Conservation (phyloP, 2,329 filamentous ascomycete species). For the Beauveria brongniartii region DNA sequence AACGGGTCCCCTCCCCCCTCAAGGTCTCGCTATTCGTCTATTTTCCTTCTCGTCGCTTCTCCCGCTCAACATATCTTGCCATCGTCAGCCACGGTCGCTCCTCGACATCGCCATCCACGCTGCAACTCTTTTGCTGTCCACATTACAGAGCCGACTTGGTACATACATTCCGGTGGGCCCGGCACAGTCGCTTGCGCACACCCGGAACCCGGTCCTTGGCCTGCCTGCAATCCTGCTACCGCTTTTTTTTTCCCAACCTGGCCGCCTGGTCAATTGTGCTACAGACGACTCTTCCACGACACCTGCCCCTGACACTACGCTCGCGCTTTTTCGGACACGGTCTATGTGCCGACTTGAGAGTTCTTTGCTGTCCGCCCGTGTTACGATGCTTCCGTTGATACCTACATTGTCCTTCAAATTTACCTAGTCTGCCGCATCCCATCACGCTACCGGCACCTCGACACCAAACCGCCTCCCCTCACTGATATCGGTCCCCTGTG, state of each 20-base stretch:
- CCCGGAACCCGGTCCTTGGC: background rate
- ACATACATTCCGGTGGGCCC: slow-evolving; percentile 5
- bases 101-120: background rate
- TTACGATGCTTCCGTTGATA: background rate
- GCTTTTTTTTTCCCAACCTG: background rate
- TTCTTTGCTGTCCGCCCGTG: background rate
- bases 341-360: background rate
- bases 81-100: background rate
- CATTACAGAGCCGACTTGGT: background rate
- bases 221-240: background rate
- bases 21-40: background rate
- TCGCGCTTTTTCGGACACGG: background rate
- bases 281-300: slow-evolving; percentile 5
- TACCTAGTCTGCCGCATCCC: background rate
- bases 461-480: background rate
- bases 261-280: slow-evolving; percentile 4
- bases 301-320: slow-evolving; percentile 1
- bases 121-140: background rate
- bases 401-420: background rate
- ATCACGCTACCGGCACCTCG: background rate
- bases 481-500: background rate
- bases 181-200: slow-evolving; percentile 2
- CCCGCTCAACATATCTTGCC: background rate
- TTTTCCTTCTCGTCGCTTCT: background rate
- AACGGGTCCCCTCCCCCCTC: background rate